phyloP scores from a whole-genome alignment of 2,329 filamentous ascomycete species.

The Trichoderma polysporum region DNA sequence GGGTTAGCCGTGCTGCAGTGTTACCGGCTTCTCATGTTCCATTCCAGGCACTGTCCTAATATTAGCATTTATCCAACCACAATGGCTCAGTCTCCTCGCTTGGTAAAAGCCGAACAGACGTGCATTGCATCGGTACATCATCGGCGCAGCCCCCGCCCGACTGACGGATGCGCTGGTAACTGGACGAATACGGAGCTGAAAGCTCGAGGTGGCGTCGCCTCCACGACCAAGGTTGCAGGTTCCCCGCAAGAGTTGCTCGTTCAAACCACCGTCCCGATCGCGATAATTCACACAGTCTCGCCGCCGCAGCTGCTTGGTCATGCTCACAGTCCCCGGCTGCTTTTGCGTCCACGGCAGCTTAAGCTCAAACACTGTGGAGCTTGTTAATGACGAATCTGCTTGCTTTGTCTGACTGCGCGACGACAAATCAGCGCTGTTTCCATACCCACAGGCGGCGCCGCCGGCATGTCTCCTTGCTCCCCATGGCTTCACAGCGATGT shows the following conservation, averaged over 20 bases:
- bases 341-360: not conserved
- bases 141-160: slow-evolving; percentile 14
- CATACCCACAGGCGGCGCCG: slow-evolving; percentile 17
- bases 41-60: slow-evolving; percentile 6
- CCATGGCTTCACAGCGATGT: slow-evolving; percentile 24
- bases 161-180: not conserved
- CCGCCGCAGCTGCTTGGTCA: not conserved
- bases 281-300: slow-evolving; percentile 23
- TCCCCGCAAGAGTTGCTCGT: slow-evolving; percentile 21
- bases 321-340: not conserved
- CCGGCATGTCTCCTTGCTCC: slow-evolving; percentile 20
- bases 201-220: slow-evolving; percentile 18
- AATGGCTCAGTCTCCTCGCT: not conserved
- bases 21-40: not conserved
- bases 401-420: not conserved
- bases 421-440: slow-evolving; percentile 16
- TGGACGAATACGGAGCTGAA: slow-evolving; percentile 19
- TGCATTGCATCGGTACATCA: slow-evolving; percentile 21
- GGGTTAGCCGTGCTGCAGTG: not conserved
- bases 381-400: slow-evolving; percentile 10
- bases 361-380: slow-evolving; percentile 17
- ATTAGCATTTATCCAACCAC: not conserved
- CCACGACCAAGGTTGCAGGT: slow-evolving; percentile 9
- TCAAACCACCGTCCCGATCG: slow-evolving; percentile 24
- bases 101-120: slow-evolving; percentile 17